Evolutionary conservation across 768 basidiomycete genomes (phyloP).

Genomic region (Mycena chlorophos): DNA sequence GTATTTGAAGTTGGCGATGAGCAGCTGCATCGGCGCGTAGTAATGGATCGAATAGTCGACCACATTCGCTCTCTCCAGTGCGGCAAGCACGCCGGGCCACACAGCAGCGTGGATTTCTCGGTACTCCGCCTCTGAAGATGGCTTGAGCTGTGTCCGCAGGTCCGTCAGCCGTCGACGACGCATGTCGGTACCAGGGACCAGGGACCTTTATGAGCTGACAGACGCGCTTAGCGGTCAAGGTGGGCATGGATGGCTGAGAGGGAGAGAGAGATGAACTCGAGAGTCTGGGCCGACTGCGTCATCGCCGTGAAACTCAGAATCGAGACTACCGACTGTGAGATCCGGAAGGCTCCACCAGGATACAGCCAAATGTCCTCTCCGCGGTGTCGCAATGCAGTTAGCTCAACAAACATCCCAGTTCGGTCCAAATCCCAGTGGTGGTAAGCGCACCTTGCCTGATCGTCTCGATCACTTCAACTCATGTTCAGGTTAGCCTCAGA

Average conservation of each 20-base stretch:
- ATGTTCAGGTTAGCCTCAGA: too few species aligned
- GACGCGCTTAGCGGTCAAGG: conserved; percentile 47
- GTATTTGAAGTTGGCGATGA: conserved; percentile 83
- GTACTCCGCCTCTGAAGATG: conserved; percentile 51
- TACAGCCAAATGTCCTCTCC: too few species aligned
- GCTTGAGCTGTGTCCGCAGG: conserved; percentile 48
- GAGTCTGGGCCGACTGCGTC: too few species aligned
- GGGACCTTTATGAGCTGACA: conserved; percentile 72
- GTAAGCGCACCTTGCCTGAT: too few species aligned
- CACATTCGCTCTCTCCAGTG: conserved; percentile 62
- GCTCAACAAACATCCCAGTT: too few species aligned
- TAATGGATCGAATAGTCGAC: conserved; percentile 78
- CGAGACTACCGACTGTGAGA: too few species aligned
- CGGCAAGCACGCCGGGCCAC: conserved; percentile 69
- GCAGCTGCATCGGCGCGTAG: conserved; percentile 58
- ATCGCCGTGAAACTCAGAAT: too few species aligned
- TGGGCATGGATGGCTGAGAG: conserved; percentile 29
- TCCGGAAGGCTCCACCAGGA: too few species aligned
- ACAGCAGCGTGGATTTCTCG: conserved; percentile 58
- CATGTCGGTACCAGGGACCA: conserved; percentile 1
- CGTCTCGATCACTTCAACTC: too few species aligned
- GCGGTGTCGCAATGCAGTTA: too few species aligned
- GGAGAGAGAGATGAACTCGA: not conserved
- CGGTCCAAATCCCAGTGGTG: too few species aligned
- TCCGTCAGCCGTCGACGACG: not conserved